These are phyloP conservation scores for Nemophila menziesii DNA, from an alignment of 257 asterid genomes.

Conservation along the genomic window DNA sequence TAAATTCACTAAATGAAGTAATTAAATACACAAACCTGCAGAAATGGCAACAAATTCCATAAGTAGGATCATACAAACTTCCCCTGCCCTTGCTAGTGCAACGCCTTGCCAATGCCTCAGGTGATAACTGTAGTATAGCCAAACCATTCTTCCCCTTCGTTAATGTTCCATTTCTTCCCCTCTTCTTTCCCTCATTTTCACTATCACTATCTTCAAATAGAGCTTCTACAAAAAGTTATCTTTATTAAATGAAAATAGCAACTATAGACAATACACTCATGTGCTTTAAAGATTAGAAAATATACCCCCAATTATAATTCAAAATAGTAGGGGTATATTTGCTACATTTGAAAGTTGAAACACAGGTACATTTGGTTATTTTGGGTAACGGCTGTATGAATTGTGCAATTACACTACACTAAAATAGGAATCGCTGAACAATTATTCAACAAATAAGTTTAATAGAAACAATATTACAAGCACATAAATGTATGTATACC, in stretches of 20 bases:
- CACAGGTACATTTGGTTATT: no score
- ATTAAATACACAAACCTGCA: slow-evolving; percentile 48
- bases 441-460: no score
- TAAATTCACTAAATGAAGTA: background rate
- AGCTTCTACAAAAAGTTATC: slow-evolving; percentile 20
- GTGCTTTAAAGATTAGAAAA: no score
- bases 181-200: slow-evolving; percentile 20
- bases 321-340: no score
- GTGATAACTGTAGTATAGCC: slow-evolving; percentile 17
- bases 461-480: no score
- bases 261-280: no score
- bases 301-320: no score
- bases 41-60: slow-evolving; percentile 81
- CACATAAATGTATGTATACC: slow-evolving; percentile 10
- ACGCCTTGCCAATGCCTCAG: slow-evolving; percentile 41
- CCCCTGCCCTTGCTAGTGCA: slow-evolving; percentile 61
- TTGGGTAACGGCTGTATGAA: no score
- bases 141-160: slow-evolving; percentile 17
- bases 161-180: slow-evolving; percentile 18
- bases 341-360: no score
- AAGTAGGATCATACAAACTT: slow-evolving; percentile 51
- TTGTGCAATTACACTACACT: no score
- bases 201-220: slow-evolving; percentile 16
- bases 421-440: no score
- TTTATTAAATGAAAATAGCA: background rate